A percentile compares a stretch with the other conserved stretches of the same genome.
Conservation (phyloP, 1,284 basidiomycete genomes). For the Rhizoctonia solani region DNA sequence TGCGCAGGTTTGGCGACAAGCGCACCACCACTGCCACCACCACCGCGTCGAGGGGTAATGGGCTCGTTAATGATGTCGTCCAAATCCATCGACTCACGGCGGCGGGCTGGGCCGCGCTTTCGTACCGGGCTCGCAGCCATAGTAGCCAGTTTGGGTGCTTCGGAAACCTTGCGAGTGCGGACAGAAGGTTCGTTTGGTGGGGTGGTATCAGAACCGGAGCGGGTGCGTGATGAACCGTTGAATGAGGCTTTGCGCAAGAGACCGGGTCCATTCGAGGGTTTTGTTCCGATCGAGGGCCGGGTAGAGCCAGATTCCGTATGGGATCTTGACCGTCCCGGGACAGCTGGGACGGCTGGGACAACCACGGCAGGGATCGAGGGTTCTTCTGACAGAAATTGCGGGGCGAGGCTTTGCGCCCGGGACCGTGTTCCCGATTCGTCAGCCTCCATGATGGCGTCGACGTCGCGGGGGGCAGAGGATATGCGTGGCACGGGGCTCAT, state of each 20-base stretch:
- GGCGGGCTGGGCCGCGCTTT: conserved; percentile 53
- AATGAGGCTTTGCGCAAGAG: conserved; percentile 33
- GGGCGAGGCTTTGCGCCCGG: conserved; percentile 42
- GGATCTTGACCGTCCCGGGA: conserved; percentile 40
- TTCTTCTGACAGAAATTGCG: conserved; percentile 40
- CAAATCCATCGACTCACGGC: conserved; percentile 69
- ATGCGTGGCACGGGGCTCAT: conserved; percentile 11
- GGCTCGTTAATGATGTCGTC: conserved; percentile 69
- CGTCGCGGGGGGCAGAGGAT: conserved; percentile 52
- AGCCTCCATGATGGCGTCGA: conserved; percentile 61
- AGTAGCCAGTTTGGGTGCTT: conserved; percentile 26
- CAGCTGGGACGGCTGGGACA: conserved; percentile 25
- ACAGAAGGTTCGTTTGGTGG: conserved; percentile 15
- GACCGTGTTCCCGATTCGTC: conserved; percentile 46
- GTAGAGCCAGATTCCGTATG: conserved; percentile 39
- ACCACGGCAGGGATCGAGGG: background rate
- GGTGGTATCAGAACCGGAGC: conserved; percentile 17
- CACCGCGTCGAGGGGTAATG: conserved; percentile 53
- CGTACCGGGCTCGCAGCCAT: conserved; percentile 1
- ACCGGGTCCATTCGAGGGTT: conserved; percentile 14
- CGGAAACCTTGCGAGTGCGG: conserved; percentile 29
- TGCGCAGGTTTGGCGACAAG: conserved; percentile 41
- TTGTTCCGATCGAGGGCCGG: conserved; percentile 25
- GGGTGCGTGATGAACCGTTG: conserved; percentile 13
- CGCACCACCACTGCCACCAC: conserved; percentile 44